Conservation (phyloP, 768 basidiomycete species). For the Tricholomella constricta region DNA sequence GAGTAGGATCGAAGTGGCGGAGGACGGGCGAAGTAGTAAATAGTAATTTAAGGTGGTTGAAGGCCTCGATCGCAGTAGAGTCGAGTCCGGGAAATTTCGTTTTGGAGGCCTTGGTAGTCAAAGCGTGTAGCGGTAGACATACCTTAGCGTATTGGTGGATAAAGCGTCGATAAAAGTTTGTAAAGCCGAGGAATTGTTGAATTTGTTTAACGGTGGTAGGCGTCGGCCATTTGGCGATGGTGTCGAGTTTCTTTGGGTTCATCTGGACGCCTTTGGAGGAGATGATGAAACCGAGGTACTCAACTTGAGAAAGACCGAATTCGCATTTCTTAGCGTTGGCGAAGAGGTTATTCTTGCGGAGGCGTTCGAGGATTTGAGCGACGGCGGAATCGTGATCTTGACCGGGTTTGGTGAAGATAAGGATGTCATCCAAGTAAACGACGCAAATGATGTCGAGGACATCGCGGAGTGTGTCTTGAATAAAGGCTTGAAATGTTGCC, state of each 20-base stretch:
- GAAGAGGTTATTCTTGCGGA: constrained; percentile 27
- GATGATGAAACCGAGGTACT: constrained; percentile 41
- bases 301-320: constrained; percentile 30
- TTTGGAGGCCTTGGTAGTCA: constrained; percentile 22
- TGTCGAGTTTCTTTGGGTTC: constrained; percentile 39
- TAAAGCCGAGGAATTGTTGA: constrained; percentile 38
- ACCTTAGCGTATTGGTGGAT: too few relatives aligned
- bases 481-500: constrained; percentile 43
- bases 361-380: constrained; percentile 28
- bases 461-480: constrained; percentile 41
- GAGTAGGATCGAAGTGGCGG: constrained; percentile 29
- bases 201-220: constrained; percentile 31
- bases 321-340: constrained; percentile 40
- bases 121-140: too few relatives aligned
- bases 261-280: constrained; percentile 32
- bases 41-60: constrained; percentile 26
- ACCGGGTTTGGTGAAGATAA: constrained; percentile 34
- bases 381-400: constrained; percentile 31
- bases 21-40: constrained; percentile 35
- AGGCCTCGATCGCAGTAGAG: constrained; percentile 16
- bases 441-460: constrained; percentile 38
- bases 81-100: too few relatives aligned
- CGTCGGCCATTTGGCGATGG: constrained; percentile 35
- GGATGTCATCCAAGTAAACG: constrained; percentile 45
- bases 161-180: constrained; percentile 23